phyloP scores from a whole-genome alignment of 306 rosid genomes.

The Fagus sylvatica region DNA sequence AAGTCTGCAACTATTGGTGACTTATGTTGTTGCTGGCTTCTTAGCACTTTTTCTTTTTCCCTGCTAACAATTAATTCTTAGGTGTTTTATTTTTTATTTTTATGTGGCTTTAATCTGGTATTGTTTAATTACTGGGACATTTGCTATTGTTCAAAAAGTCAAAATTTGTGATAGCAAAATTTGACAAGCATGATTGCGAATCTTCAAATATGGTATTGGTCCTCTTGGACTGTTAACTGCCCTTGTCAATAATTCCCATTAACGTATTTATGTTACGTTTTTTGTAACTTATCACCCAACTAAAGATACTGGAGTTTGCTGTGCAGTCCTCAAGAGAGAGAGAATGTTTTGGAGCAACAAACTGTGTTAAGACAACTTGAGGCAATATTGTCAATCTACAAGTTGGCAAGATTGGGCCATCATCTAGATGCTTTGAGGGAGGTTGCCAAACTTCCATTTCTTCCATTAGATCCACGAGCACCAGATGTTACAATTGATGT shows the following conservation, averaged over 20 bases:
- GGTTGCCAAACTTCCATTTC: slow-evolving; percentile 87
- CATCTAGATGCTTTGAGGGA: slow-evolving; percentile 83
- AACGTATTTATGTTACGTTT: neutral
- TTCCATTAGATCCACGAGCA: slow-evolving; percentile 85
- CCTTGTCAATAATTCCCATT: neutral
- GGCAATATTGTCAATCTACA: slow-evolving; percentile 79
- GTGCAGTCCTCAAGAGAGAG: slow-evolving; percentile 90
- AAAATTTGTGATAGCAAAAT: neutral
- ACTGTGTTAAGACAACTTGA: slow-evolving; percentile 92
- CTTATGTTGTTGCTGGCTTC: neutral
- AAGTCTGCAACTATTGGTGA: neutral
- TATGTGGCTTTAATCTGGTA: neutral
- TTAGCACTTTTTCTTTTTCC: neutral
- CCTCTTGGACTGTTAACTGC: slow-evolving; percentile 3
- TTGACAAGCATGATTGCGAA: neutral
- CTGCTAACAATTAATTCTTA: neutral
- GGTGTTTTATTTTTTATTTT: neutral
- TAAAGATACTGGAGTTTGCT: slow-evolving; percentile 22
- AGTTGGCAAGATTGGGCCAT: slow-evolving; percentile 77
- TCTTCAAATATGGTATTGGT: neutral
- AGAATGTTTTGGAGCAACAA: slow-evolving; percentile 76
- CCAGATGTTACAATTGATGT: slow-evolving; percentile 65
- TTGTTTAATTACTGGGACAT: neutral
- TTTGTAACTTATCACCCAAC: neutral
- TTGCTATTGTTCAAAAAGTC: neutral